Evolutionary conservation across 768 basidiomycete species (phyloP).

Genomic region (Kondoa subrosea): DNA sequence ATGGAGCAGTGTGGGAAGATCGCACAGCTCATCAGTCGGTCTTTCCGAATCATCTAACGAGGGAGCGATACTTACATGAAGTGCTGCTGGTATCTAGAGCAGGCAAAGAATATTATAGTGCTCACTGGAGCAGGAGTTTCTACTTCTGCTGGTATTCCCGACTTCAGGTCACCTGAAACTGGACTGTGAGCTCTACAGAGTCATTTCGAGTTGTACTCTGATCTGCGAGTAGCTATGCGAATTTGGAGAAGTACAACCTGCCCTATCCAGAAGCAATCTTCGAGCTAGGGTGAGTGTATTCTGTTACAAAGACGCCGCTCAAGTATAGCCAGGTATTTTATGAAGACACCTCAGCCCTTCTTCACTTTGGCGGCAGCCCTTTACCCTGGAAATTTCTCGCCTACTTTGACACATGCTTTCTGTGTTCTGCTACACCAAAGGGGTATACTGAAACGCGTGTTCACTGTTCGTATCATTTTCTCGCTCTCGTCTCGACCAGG

Average conservation of each 20-base stretch:
- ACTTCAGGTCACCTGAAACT: slow-evolving; percentile 72
- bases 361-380: slow-evolving; percentile 85
- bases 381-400: slow-evolving; percentile 69
- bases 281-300: slow-evolving; percentile 68
- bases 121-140: no score
- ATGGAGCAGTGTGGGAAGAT: no score
- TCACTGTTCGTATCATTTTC: slow-evolving; percentile 32
- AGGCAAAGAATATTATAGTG: no score
- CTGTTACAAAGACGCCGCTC: slow-evolving; percentile 41
- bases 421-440: slow-evolving; percentile 61
- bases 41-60: no score
- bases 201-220: no score
- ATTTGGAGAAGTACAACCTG: slow-evolving; percentile 33
- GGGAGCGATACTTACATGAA: no score
- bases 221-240: no score
- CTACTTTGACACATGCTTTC: slow-evolving; percentile 80
- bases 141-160: slow-evolving; percentile 44
- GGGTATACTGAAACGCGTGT: slow-evolving; percentile 41
- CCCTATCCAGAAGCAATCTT: slow-evolving; percentile 88
- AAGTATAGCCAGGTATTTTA: slow-evolving; percentile 8
- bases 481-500: neutral
- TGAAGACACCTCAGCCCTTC: slow-evolving; percentile 34
- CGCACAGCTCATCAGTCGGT: no score
- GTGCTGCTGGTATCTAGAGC: no score
- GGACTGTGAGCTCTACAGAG: no score